These are phyloP conservation scores for Tolypocladium paradoxum DNA, from an alignment of 2,329 filamentous ascomycete genomes.

Conservation along the genomic window DNA sequence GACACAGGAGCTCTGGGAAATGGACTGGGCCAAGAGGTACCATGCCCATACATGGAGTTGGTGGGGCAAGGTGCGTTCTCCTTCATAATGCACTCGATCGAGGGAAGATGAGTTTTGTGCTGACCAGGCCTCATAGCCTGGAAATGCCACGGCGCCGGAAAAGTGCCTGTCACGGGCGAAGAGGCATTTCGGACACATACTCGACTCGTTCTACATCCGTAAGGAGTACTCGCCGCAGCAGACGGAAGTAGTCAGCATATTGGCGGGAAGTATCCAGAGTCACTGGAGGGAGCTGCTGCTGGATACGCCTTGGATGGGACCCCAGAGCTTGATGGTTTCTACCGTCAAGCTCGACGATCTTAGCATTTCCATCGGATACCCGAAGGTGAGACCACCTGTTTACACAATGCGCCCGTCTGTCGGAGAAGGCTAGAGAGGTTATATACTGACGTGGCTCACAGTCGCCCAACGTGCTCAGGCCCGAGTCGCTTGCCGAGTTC, in stretches of 20 bases:
- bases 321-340: neutral
- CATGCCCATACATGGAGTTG: too few species aligned
- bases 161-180: constrained; percentile 1
- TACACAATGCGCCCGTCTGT: too few species aligned
- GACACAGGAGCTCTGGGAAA: constrained; percentile 4
- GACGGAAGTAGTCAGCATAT: neutral
- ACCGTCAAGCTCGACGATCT: neutral
- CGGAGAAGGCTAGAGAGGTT: too few species aligned
- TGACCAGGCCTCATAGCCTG: neutral
- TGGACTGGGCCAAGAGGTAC: constrained; percentile 1
- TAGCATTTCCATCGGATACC: neutral
- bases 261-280: neutral
- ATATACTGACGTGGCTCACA: neutral
- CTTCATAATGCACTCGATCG: too few species aligned
- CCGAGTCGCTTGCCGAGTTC: neutral
- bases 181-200: constrained; percentile 5
- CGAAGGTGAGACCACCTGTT: neutral
- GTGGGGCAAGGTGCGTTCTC: too few species aligned
- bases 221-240: neutral
- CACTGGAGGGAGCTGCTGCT: neutral
- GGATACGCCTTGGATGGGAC: neutral
- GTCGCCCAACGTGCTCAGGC: neutral
- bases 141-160: neutral
- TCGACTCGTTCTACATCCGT: constrained; percentile 3
- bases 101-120: too few species aligned